Evolutionary conservation across 164 flowering plant genomes (phyloP), one percentile per base, ranked within the genome.

Genomic region (Macadamia integrifolia): DNA sequence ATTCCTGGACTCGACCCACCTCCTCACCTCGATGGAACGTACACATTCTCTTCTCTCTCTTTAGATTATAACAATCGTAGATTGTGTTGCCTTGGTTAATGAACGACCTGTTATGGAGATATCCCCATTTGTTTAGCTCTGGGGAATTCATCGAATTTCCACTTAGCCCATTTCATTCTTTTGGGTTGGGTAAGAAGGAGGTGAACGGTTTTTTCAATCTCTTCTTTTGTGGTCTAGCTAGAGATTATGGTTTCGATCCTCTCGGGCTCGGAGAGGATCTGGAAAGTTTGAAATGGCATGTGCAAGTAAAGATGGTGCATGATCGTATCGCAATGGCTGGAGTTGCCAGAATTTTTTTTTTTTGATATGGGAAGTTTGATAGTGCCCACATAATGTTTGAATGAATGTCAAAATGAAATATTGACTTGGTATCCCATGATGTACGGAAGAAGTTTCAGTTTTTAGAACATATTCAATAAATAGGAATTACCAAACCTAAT

Each of bases 191-290:
- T 35, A 58, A 18, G 23, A 23, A 23, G 0, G 23, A 23, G 23
- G 23, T 11, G 62, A 31, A 46, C 10, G 48, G n/a, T n/a, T 9
- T 28, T 52, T 23, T 23, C 23, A 23, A 30, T 17, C 50, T 60
- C 14, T 4, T 12, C 64, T 28, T 59, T 3, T 72, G 63, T 52
- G 89, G 96, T 52, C 82, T 92, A 62, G 80, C 85, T 52, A 96
- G 98, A 60, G 98, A 93, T 85, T 91, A 62, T 69, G 98, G 98
- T 62, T 93, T 93, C 31, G 98, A 93, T 73, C 97, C 98, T 9
- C 93, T 93, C 60, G 98, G 91, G 40, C 93, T 94, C 14, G 98
- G 96, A 15, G 98, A 94, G 74, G 95, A 94, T 64, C 96, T 93
- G 0, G 82, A 79, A 53, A 88, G 83, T 81, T 79, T 94, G 74